Conservation (phyloP, 1,284 basidiomycete genomes). For the Ceratobasidium papillatum region DNA sequence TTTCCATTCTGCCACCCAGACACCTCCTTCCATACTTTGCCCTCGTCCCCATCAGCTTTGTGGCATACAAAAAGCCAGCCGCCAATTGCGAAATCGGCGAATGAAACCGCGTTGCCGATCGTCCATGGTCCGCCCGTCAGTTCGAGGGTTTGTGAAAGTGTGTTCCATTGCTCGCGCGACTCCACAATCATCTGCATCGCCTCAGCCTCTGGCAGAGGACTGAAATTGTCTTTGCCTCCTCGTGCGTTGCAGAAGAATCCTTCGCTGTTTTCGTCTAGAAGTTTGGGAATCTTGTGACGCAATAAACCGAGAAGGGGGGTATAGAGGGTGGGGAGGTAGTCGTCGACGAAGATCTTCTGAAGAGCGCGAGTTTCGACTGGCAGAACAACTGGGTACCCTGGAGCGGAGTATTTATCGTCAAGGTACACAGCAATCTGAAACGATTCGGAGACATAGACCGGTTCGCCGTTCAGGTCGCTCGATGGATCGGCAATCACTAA, state of each 20-base stretch:
- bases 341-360: constrained; percentile 26
- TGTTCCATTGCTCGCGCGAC: background rate
- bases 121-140: constrained; percentile 16
- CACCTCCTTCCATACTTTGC: background rate
- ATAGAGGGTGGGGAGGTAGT: background rate
- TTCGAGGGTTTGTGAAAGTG: background rate
- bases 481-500: too few species aligned
- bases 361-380: constrained; percentile 31
- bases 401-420: constrained; percentile 33
- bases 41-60: background rate
- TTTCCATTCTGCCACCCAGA: background rate
- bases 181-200: background rate
- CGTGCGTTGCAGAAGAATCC: background rate
- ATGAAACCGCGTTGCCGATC: constrained; percentile 27
- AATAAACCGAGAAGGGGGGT: background rate
- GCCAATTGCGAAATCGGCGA: constrained; percentile 26
- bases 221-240: constrained; percentile 2
- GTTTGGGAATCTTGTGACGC: background rate
- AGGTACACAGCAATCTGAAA: constrained; percentile 38
- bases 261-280: background rate
- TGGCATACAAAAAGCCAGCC: background rate
- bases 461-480: too few species aligned
- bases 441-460: constrained; percentile 36
- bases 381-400: constrained; percentile 6
- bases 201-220: background rate